A percentile compares a stretch with the other conserved stretches of the same genome.
Evolutionary conservation across 305 asterid species (phyloP).

Genomic region (Fraxinus floribunda): DNA sequence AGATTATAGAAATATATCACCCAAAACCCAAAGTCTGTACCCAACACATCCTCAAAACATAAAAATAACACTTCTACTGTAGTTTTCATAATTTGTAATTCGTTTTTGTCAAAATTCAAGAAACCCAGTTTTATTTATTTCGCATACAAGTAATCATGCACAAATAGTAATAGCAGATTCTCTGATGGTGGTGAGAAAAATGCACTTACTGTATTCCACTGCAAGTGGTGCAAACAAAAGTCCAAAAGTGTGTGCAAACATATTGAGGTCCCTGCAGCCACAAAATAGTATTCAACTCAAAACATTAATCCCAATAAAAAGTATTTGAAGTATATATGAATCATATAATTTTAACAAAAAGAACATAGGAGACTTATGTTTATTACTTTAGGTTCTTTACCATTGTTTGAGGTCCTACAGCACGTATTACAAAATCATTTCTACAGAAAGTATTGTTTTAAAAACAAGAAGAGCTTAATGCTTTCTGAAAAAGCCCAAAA

Average conservation of each 20-base stretch:
- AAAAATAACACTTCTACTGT: neutral
- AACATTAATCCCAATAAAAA: neutral
- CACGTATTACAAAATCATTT: neutral
- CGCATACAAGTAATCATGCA: neutral
- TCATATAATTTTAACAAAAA: neutral
- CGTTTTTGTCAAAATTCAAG: neutral
- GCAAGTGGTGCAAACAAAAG: constrained; percentile 83
- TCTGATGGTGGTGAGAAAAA: neutral
- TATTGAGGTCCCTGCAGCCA: constrained; percentile 87
- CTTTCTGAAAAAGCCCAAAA: neutral
- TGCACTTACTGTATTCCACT: constrained; percentile 86
- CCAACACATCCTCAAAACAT: neutral
- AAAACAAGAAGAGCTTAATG: neutral
- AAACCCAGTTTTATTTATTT: neutral
- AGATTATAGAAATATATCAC: neutral
- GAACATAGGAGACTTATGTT: neutral
- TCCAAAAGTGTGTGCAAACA: constrained; percentile 92
- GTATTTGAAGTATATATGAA: neutral
- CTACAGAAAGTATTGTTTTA: neutral
- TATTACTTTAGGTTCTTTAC: neutral
- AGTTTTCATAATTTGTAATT: neutral
- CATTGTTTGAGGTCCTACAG: neutral
- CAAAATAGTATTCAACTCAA: constrained; percentile 13
- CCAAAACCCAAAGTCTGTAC: neutral
- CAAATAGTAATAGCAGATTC: neutral